Evolutionary conservation across 75 land plant genomes (phyloP).

Genomic region (Selaginella moellendorffii): DNA sequence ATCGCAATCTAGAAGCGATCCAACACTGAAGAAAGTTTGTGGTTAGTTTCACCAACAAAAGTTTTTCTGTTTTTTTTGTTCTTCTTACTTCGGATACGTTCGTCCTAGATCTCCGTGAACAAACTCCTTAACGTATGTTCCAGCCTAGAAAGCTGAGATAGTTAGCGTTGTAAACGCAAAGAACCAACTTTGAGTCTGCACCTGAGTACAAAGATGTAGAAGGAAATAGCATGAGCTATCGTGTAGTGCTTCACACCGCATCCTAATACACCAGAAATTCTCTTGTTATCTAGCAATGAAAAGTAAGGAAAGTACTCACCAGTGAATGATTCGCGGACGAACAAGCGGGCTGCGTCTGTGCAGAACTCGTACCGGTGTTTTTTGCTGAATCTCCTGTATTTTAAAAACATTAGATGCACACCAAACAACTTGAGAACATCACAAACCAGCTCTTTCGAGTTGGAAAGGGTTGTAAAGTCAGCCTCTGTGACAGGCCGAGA

Average conservation of each 20-base stretch:
- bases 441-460: slow-evolving; percentile 55
- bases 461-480: slow-evolving; percentile 42
- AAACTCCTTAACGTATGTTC: slow-evolving; percentile 97
- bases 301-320: slow-evolving; percentile 25
- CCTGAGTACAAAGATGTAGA: slow-evolving; percentile 91
- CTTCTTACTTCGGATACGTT: slow-evolving; percentile 71
- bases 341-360: slow-evolving; percentile 92
- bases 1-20: slow-evolving; percentile 62
- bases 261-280: slow-evolving; percentile 34
- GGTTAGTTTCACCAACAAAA: too few species aligned
- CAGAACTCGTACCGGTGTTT: slow-evolving; percentile 80
- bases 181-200: slow-evolving; percentile 12
- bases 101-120: slow-evolving; percentile 99
- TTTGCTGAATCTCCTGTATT: slow-evolving; percentile 72
- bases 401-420: background rate
- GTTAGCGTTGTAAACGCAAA: background rate
- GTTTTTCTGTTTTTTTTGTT: background rate
- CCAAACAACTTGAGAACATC: too few species aligned
- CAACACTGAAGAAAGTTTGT: slow-evolving; percentile 42
- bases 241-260: slow-evolving; percentile 55
- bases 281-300: background rate
- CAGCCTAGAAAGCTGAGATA: slow-evolving; percentile 44
- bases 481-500: slow-evolving; percentile 53
- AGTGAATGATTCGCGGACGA: slow-evolving; percentile 64
- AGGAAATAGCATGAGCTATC: slow-evolving; percentile 63